These are phyloP conservation scores for Huiozyma sinensis DNA, from an alignment of 805 yeast species.

Conservation along the genomic window DNA sequence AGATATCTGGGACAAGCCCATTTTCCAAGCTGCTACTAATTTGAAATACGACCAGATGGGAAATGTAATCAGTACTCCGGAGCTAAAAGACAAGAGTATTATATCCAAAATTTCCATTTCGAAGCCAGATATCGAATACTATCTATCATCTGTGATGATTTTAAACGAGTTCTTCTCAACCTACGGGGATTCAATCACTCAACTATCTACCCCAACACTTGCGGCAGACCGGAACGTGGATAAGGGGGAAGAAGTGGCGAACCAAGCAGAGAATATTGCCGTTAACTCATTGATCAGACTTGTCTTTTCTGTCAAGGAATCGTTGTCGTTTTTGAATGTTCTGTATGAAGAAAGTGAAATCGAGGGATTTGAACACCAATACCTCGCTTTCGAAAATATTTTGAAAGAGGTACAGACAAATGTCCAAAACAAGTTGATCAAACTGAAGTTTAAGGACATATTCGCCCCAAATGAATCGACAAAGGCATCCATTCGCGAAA, in stretches of 20 bases:
- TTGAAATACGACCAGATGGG: constrained; percentile 6
- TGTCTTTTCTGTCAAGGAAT: constrained; percentile 73
- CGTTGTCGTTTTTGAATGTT: constrained; percentile 76
- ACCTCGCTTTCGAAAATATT: constrained; percentile 46
- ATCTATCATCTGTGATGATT: constrained; percentile 59
- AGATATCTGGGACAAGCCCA: constrained; percentile 65
- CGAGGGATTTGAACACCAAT: constrained; percentile 27
- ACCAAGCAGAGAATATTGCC: constrained; percentile 87
- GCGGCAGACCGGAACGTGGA: constrained; percentile 34
- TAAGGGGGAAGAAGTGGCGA: constrained; percentile 49
- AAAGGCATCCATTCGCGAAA: constrained; percentile 61
- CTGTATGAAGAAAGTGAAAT: constrained; percentile 59
- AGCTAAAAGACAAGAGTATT: constrained; percentile 8
- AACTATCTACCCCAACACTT: constrained; percentile 31
- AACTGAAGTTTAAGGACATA: constrained; percentile 61
- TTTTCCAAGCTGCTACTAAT: constrained; percentile 37
- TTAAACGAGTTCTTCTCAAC: constrained; percentile 59
- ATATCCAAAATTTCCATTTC: constrained; percentile 20
- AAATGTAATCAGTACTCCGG: constrained; percentile 1
- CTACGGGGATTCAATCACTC: constrained; percentile 38
- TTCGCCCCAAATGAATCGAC: constrained; percentile 56
- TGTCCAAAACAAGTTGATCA: constrained; percentile 57
- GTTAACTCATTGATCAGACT: constrained; percentile 67
- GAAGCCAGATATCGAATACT: constrained; percentile 47
- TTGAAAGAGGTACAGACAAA: constrained; percentile 58